These are phyloP conservation scores for Parsonsia alboflavescens DNA, from an alignment of 257 asterid species.

Conservation along the genomic window DNA sequence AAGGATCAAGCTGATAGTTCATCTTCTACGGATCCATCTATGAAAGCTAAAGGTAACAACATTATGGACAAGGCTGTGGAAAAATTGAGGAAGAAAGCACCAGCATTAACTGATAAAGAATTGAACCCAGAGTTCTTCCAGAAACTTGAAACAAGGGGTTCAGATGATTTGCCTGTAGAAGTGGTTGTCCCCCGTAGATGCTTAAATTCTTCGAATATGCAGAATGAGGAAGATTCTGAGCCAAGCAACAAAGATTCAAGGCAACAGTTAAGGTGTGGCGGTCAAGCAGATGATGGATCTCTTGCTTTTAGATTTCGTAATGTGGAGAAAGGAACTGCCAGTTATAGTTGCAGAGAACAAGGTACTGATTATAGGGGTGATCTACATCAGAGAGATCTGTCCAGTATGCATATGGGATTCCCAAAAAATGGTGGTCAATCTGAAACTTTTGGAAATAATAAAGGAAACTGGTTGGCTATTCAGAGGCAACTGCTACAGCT, in stretches of 20 bases:
- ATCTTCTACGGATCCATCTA: slow-evolving; percentile 48
- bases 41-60: slow-evolving; percentile 50
- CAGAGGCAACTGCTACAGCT: slow-evolving; percentile 82
- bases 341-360: slow-evolving; percentile 27
- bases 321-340: slow-evolving; percentile 40
- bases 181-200: slow-evolving; percentile 85
- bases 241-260: slow-evolving; percentile 37
- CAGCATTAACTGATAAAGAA: slow-evolving; percentile 77
- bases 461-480: slow-evolving; percentile 85
- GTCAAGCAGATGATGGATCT: slow-evolving; percentile 40
- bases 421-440: slow-evolving; percentile 54
- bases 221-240: slow-evolving; percentile 53
- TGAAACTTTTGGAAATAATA: slow-evolving; percentile 60
- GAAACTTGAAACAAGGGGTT: slow-evolving; percentile 76
- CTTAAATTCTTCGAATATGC: slow-evolving; percentile 50
- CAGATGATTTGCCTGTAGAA: slow-evolving; percentile 90
- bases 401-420: slow-evolving; percentile 37
- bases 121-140: slow-evolving; percentile 93
- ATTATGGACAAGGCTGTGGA: slow-evolving; percentile 82
- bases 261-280: slow-evolving; percentile 36
- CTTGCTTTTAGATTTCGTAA: slow-evolving; percentile 25
- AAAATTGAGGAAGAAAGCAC: slow-evolving; percentile 81
- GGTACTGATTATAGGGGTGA: slow-evolving; percentile 39
- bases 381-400: slow-evolving; percentile 52
- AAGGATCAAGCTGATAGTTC: slow-evolving; percentile 49